These are phyloP conservation scores for Kuraishia cidri DNA, from an alignment of 805 yeast species.

Conservation along the genomic window DNA sequence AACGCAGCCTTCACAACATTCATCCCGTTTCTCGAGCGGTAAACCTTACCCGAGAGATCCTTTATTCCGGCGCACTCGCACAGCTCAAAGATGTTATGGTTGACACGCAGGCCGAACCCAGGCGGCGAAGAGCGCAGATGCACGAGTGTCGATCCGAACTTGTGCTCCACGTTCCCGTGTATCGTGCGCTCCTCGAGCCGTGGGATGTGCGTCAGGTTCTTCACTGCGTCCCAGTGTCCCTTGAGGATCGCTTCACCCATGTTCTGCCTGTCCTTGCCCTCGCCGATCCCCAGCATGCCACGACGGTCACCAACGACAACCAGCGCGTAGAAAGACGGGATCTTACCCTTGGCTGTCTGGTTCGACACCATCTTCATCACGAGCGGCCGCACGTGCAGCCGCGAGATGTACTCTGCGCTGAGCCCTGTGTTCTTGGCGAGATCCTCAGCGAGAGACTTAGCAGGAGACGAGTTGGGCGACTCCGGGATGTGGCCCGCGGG, in stretches of 20 bases:
- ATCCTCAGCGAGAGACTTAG: slow-evolving; percentile 35
- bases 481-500: slow-evolving; percentile 6
- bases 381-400: slow-evolving; percentile 55
- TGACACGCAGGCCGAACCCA: slow-evolving; percentile 89
- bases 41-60: slow-evolving; percentile 86
- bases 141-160: slow-evolving; percentile 80
- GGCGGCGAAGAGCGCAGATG: slow-evolving; percentile 82
- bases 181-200: slow-evolving; percentile 90
- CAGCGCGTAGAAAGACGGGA: slow-evolving; percentile 70
- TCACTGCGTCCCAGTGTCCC: slow-evolving; percentile 92
- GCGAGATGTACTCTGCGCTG: slow-evolving; percentile 49
- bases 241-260: slow-evolving; percentile 67
- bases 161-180: slow-evolving; percentile 71
- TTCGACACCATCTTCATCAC: slow-evolving; percentile 77
- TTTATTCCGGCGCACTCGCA: slow-evolving; percentile 92
- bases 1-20: slow-evolving; percentile 86
- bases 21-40: slow-evolving; percentile 90
- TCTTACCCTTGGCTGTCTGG: slow-evolving; percentile 90
- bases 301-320: slow-evolving; percentile 89
- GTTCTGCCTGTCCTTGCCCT: slow-evolving; percentile 81
- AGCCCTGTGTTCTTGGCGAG: slow-evolving; percentile 60
- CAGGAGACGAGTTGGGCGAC: not conserved
- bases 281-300: slow-evolving; percentile 93
- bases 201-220: slow-evolving; percentile 73
- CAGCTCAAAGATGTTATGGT: slow-evolving; percentile 81